Base-by-base conservation (phyloP, 352 stramenopile species). In the Globisporangium alternatum region DNA sequence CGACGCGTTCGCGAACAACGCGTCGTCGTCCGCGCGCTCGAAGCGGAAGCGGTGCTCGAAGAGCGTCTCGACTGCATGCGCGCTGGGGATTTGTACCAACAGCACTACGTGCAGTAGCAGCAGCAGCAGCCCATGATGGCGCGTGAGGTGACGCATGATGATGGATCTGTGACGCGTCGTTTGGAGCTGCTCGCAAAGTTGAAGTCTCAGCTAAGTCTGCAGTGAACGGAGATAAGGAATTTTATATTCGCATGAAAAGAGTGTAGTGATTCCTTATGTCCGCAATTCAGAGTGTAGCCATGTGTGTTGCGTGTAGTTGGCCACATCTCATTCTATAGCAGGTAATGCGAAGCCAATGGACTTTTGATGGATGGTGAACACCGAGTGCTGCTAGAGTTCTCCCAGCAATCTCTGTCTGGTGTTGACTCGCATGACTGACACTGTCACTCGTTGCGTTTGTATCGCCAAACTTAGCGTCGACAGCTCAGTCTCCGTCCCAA, bases 41-140 rank as follows among this genome's bases (percentile, higher is more conserved):
- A 59, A 59, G n/a, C n/a, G 0, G 61, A 67, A 67, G n/a, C 53
- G 61, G 33, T 67, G 61, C 30, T 62, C 22, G 53, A 67, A 67
- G 10, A 35, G 41, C 15, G 43, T 51, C 25, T 62, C 61, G 10
- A 67, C 4, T n/a, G 41, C 61, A 30, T 10, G 39, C 0, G 52
- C n/a, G 5, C n/a, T 8, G n/a, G 30, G 60, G 4, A 6, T 35
- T 35, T 35, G 31, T 35, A 35, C 3, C 31, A 51, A 28, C 43
- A 66, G 21, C 30, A 66, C 2, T 8, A 13, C 22, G 15, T 47
- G 8, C 30, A 12, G 12, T n/a, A 28, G 25, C 19, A 55, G 41
- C 3, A 37, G 31, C 0, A 37, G 22, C 47, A 12, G 5, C 30
- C 8, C 47, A 6, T 37, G 13, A 9, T 10, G 47, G 22, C 5